Evolutionary conservation across 2,329 filamentous ascomycete genomes (phyloP).

Genomic region (Teratosphaeria nubilosa): DNA sequence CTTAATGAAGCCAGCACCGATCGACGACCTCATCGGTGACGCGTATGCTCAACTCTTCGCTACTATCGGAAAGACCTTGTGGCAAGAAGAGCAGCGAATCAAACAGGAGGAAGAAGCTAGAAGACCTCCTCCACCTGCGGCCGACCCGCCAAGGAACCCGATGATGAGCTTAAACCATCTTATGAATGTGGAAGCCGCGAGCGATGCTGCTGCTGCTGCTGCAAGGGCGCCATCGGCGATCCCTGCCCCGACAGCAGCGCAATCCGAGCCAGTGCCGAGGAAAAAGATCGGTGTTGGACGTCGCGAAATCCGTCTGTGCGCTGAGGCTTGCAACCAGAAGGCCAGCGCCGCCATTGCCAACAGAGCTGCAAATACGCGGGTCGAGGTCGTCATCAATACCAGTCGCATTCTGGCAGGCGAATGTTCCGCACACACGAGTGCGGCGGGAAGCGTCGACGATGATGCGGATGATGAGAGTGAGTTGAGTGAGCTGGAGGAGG

Average conservation of each 20-base stretch:
- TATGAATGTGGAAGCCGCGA: slow-evolving; percentile 25
- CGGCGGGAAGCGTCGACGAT: slow-evolving; percentile 45
- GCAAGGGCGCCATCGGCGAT: slow-evolving; percentile 2
- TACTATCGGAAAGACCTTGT: slow-evolving; percentile 53
- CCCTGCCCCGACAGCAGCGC: not conserved
- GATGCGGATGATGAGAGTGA: slow-evolving; percentile 47
- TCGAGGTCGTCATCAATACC: slow-evolving; percentile 21
- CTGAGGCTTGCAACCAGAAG: slow-evolving; percentile 44
- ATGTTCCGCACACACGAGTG: slow-evolving; percentile 37
- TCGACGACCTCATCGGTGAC: slow-evolving; percentile 91
- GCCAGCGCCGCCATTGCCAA: slow-evolving; percentile 5
- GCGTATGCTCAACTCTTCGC: slow-evolving; percentile 71
- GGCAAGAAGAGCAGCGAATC: slow-evolving; percentile 29
- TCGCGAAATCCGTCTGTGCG: slow-evolving; percentile 48
- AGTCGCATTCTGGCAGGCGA: slow-evolving; percentile 21
- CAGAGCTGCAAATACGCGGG: slow-evolving; percentile 3
- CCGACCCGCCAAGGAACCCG: slow-evolving; percentile 17
- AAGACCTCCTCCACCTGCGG: slow-evolving; percentile 6
- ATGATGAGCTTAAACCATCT: slow-evolving; percentile 25
- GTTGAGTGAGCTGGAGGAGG: slow-evolving; percentile 42
- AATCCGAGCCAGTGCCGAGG: slow-evolving; percentile 1
- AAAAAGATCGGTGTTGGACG: slow-evolving; percentile 48
- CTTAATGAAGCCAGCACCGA: slow-evolving; percentile 72
- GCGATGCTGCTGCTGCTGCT: slow-evolving; percentile 6
- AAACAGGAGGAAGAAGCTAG: slow-evolving; percentile 20